Conservation (phyloP, 2,329 filamentous ascomycete species). For the Juglanconis juglandina region DNA sequence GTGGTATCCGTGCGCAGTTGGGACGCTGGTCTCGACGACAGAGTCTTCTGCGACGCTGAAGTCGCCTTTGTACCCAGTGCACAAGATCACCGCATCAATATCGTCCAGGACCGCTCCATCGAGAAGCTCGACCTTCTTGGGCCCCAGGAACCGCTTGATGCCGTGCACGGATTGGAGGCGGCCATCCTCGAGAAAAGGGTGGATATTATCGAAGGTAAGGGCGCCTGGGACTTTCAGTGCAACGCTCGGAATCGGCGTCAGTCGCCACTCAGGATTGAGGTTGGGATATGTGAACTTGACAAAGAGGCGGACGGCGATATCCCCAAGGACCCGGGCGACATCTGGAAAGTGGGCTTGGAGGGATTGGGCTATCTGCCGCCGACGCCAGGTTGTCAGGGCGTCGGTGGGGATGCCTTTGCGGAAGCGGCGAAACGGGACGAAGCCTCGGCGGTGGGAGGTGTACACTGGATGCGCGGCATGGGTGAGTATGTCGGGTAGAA, state of each 20-base stretch:
- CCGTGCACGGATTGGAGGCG: conserved; percentile 12
- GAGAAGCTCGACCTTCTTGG: conserved; percentile 12
- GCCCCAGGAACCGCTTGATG: conserved; percentile 11
- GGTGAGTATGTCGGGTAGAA: conserved; percentile 13
- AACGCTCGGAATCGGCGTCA: conserved; percentile 19
- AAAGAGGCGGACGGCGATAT: conserved; percentile 2
- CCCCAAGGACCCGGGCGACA: conserved; percentile 15
- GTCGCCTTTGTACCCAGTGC: conserved; percentile 17
- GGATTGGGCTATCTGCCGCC: conserved; percentile 13
- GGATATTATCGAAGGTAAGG: conserved; percentile 28
- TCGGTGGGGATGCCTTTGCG: conserved; percentile 14
- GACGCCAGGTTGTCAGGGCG: conserved; percentile 26
- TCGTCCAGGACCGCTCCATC: conserved; percentile 14
- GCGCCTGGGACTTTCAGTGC: conserved; percentile 11
- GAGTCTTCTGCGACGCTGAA: conserved; percentile 4
- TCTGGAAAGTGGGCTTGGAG: conserved; percentile 20
- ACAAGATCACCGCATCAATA: conserved; percentile 14
- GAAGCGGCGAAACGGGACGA: conserved; percentile 13
- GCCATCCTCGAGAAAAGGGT: conserved; percentile 29
- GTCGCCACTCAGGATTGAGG: conserved; percentile 27
- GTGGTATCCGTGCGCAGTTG: conserved; percentile 3
- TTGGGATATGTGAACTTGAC: conserved; percentile 19
- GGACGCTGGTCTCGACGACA: conserved; percentile 15
- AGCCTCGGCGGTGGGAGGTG: conserved; percentile 18
- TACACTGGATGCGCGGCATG: conserved; percentile 17